Conservation (phyloP, 2,329 filamentous ascomycete species). For the Beauveria pseudobassiana region DNA sequence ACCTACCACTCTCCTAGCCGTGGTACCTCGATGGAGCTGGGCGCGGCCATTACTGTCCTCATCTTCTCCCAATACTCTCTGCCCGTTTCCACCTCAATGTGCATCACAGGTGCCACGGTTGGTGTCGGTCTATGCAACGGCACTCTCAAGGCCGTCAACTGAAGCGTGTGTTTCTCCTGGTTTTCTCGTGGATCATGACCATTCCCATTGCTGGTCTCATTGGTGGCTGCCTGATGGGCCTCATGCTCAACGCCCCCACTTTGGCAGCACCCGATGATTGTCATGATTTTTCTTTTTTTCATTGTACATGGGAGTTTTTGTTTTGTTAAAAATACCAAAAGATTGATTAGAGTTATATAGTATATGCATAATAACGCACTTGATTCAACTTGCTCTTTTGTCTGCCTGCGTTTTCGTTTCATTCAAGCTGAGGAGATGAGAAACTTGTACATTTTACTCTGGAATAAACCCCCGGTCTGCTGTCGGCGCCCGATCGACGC, state of each 20-base stretch:
- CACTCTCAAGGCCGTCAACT: slow-evolving; percentile 65
- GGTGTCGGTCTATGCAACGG: slow-evolving; percentile 74
- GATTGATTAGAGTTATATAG: slow-evolving; percentile 5
- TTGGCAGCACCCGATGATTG: slow-evolving; percentile 12
- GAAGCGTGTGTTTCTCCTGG: slow-evolving; percentile 60
- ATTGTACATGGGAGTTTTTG: not conserved
- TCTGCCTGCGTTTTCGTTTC: not conserved
- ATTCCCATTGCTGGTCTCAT: slow-evolving; percentile 35
- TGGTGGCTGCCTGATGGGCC: slow-evolving; percentile 32
- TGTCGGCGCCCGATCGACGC: slow-evolving; percentile 3
- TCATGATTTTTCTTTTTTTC: not conserved
- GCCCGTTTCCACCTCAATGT: slow-evolving; percentile 71
- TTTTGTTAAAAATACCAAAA: slow-evolving; percentile 6
- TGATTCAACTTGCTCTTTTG: not conserved
- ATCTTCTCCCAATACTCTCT: slow-evolving; percentile 69
- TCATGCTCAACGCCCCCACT: slow-evolving; percentile 33
- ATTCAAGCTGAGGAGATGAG: not conserved
- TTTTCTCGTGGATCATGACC: slow-evolving; percentile 52
- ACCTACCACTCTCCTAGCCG: slow-evolving; percentile 57
- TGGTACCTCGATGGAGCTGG: slow-evolving; percentile 70
- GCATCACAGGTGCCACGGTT: slow-evolving; percentile 72
- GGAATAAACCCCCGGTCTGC: not conserved
- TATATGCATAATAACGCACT: not conserved
- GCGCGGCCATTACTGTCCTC: slow-evolving; percentile 68
- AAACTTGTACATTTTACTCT: no score